Evolutionary conservation across 768 basidiomycete genomes (phyloP).

Genomic region (Coprinopsis marcescibilis): DNA sequence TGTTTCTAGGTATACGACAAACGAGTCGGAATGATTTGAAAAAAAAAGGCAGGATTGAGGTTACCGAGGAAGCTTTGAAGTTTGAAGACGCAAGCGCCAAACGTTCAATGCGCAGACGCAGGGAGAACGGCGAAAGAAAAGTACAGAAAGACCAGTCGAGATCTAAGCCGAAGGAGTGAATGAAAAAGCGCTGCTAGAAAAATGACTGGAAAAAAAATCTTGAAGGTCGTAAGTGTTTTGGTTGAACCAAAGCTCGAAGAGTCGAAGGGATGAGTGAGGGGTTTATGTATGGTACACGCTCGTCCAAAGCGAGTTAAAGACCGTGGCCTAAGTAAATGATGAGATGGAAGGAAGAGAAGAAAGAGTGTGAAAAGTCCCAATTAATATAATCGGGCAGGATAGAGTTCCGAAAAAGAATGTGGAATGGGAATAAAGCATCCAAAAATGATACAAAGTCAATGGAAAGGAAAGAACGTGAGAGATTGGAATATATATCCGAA

Average conservation of each 20-base stretch:
- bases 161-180: constrained; percentile 11
- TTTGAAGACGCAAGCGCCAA: too few relatives aligned
- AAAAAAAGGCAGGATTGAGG: too few relatives aligned
- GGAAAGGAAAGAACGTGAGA: constrained; percentile 3
- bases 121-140: not conserved
- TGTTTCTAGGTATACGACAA: too few relatives aligned
- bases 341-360: not conserved
- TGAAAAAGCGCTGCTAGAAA: too few relatives aligned
- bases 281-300: not conserved
- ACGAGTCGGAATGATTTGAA: too few relatives aligned
- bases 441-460: constrained; percentile 1
- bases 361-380: not conserved
- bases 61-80: too few relatives aligned
- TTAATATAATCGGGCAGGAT: not conserved
- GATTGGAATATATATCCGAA: not conserved
- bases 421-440: not conserved
- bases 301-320: constrained; percentile 4
- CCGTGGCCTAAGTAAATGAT: not conserved
- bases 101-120: too few relatives aligned
- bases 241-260: not conserved
- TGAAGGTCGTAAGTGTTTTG: not conserved
- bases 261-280: not conserved
- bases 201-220: too few relatives aligned
- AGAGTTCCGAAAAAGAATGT: not conserved
- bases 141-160: constrained; percentile 8